Evolutionary conservation across 176 grass and related monocot species (phyloP).

Genomic region (Chloris gayana): DNA sequence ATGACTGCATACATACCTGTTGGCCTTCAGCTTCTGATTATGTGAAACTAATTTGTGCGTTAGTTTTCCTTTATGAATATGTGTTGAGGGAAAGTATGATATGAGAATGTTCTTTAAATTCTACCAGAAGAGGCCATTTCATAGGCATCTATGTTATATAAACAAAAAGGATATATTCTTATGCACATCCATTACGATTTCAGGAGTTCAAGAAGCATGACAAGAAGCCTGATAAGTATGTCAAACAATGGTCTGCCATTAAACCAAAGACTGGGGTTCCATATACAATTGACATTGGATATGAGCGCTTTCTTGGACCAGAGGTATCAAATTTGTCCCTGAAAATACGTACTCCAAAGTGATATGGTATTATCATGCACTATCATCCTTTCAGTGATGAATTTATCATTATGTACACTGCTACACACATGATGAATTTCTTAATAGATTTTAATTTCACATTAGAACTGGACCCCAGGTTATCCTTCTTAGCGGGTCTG

Average conservation of each 20-base stretch:
- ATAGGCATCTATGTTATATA: constrained; percentile 14
- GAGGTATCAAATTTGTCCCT: constrained; percentile 54
- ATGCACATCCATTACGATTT: constrained; percentile 40
- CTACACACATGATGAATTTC: background rate
- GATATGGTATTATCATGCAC: background rate
- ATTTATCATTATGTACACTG: too few species aligned
- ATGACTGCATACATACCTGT: constrained; percentile 6
- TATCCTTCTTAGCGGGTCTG: background rate
- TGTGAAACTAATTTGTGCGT: constrained; percentile 21
- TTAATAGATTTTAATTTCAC: constrained; percentile 10
- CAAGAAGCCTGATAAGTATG: constrained; percentile 85
- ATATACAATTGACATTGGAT: constrained; percentile 92
- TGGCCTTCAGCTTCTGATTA: background rate
- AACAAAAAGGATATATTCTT: constrained; percentile 2
- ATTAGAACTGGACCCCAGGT: background rate
- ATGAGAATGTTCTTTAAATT: constrained; percentile 1
- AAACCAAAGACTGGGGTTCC: constrained; percentile 93
- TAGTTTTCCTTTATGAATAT: background rate
- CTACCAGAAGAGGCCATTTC: background rate
- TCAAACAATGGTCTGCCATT: constrained; percentile 79
- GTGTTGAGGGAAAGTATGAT: constrained; percentile 36
- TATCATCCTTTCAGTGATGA: background rate
- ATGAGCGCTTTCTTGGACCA: constrained; percentile 98
- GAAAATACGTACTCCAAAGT: background rate
- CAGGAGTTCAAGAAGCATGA: constrained; percentile 95